Conservation (phyloP, 768 basidiomycete genomes). For the Boletus pseudopeckii region DNA sequence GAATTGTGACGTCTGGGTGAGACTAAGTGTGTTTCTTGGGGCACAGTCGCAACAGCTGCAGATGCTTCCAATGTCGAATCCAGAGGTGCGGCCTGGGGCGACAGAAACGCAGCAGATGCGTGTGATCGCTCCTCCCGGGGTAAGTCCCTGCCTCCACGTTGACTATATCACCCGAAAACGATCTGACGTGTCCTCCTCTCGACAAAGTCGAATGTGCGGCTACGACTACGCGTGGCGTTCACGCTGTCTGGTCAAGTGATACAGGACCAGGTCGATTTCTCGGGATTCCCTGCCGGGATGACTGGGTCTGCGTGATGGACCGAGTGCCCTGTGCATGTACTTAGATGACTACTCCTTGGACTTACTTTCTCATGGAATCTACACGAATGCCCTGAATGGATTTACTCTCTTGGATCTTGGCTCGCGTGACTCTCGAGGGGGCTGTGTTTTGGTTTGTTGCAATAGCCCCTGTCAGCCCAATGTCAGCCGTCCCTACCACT, state of each 20-base stretch:
- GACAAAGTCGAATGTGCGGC: constrained; percentile 69
- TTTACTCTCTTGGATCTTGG: background rate
- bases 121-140: constrained; percentile 82
- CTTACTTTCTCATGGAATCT: constrained; percentile 22
- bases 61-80: constrained; percentile 96
- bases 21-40: background rate
- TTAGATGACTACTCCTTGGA: constrained; percentile 10
- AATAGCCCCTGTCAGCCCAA: constrained; percentile 23
- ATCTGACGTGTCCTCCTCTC: constrained; percentile 4
- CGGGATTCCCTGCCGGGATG: constrained; percentile 78
- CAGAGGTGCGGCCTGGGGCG: constrained; percentile 69
- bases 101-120: constrained; percentile 96
- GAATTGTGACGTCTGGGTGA: background rate
- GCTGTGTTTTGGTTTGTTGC: constrained; percentile 6
- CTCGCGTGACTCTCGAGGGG: background rate
- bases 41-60: constrained; percentile 89
- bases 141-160: constrained; percentile 39
- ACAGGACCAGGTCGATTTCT: constrained; percentile 94
- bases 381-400: constrained; percentile 12
- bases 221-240: constrained; percentile 84
- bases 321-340: constrained; percentile 6
- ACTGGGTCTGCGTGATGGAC: constrained; percentile 42
- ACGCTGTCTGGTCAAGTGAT: constrained; percentile 61
- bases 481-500: background rate
- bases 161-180: background rate